Evolutionary conservation across 2,329 filamentous ascomycete genomes (phyloP), one percentile per base, ranked within the genome.

Genomic region (Aspergillus sp.): DNA sequence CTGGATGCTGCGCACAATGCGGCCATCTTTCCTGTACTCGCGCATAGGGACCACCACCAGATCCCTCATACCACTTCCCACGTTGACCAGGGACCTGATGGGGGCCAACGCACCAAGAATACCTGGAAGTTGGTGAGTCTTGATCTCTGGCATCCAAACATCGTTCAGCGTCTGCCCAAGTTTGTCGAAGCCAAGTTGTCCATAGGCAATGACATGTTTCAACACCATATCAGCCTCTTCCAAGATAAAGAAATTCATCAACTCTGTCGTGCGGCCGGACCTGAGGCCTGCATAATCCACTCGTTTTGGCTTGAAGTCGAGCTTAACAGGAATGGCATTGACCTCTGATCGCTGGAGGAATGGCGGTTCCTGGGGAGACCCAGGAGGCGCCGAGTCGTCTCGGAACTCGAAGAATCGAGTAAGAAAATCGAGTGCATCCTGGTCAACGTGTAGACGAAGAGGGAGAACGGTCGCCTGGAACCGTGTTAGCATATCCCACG

Each of bases 401-500:
- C 96, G 96, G 81, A 99, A 99, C 68, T 96, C 93, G 68, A 99
- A 99, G 79, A 99, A 99, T 2, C 95, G 87, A 1, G 90, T 96
- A 70, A 99, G 90, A 71, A 99, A 99, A 71, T 99, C 95, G 4
- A 99, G 83, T 1, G 95, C 93, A 74, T 99, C 95, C 75, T 99
- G 95, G 68, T 99, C 95, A 35, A 99, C 93, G 71, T 99, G 95
- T 1, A 99, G 81, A 44, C 95, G 86, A 27, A 99, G 79, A 1
- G 95, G 95, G 31, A 98, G 81, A 17, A 99, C 74, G 1, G 86
- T 89, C 14, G 86, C 84, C 79, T 83, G 6, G 14, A 56, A 6
- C 14, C 40, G 7, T 23, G 49, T 68, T 59, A 71, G 60, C 45
- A 52, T 33, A 48, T n/a, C 19, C 17, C 9, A 6, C n/a, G 35